Conservation (phyloP, 495 filamentous ascomycete species). For the Aspergillus bridgeri region DNA sequence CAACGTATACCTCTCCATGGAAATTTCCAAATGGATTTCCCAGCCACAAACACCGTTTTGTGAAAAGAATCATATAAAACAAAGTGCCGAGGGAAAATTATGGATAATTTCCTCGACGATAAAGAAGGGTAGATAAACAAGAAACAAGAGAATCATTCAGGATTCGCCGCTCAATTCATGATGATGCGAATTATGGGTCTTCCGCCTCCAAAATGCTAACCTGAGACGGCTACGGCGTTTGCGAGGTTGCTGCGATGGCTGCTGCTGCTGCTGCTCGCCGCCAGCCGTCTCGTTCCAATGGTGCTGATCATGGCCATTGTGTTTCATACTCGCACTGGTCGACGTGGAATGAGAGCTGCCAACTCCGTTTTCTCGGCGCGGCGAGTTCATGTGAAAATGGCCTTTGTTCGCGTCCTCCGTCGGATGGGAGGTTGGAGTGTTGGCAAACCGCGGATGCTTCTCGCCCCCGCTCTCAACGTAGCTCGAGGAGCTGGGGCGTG, state of each 20-base stretch:
- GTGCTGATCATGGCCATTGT: conserved; percentile 18
- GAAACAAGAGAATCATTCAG: conserved; percentile 21
- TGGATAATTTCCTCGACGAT: background rate
- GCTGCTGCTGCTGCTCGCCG: conserved; percentile 16
- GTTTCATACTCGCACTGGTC: conserved; percentile 29
- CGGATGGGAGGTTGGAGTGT: conserved; percentile 15
- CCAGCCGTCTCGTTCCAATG: conserved; percentile 12
- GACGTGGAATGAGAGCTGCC: conserved; percentile 25
- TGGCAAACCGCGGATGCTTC: background rate
- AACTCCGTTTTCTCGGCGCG: conserved; percentile 28
- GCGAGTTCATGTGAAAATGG: conserved; percentile 19
- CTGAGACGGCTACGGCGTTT: conserved; percentile 43
- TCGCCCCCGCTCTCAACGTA: background rate
- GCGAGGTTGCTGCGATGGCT: conserved; percentile 24
- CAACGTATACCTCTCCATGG: conserved; percentile 15
- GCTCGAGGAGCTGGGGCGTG: conserved; percentile 17
- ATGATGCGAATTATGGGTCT: conserved; percentile 29
- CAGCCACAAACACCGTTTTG: conserved; percentile 9
- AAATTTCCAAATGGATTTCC: conserved; percentile 16
- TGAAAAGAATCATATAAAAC: conserved; percentile 8
- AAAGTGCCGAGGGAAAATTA: background rate
- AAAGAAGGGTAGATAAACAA: conserved; percentile 1
- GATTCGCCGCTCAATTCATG: conserved; percentile 39
- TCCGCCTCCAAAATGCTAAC: conserved; percentile 47
- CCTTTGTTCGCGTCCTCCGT: conserved; percentile 29